Base-by-base conservation (phyloP, 2,329 filamentous ascomycete species). In the Dothideomycetes sp. region DNA sequence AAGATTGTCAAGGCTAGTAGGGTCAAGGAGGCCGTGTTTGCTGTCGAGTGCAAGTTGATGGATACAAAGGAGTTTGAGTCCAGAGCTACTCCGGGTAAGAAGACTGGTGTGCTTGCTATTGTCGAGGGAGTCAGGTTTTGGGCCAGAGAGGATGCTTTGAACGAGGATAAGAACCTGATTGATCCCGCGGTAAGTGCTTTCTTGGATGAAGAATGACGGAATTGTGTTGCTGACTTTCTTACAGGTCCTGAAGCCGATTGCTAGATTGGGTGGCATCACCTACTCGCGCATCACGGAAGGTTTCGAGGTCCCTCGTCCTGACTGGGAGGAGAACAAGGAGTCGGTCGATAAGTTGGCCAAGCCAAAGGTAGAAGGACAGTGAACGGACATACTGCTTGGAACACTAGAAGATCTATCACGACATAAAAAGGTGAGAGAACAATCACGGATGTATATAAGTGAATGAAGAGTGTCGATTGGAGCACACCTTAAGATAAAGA, bases 111-210 rank as follows among this genome's bases (percentile, higher is more conserved):
- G 4, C 55, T 94, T 47, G 82, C 75, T 2, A 73, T 94, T 23
- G 69, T 95, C 10, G 86, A 95, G 64, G 89, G 86, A 0, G 79
- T 83, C 23, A 71, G 80, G 19, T 94, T 95, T 57, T 95, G 88
- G 86, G 86, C 80, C 2, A 67, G 88, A 39, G 85, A 93, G 58
- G 89, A 95, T 63, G 87, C 87, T 2, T 67, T 94, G 46, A 84
- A 94, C 52, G 76, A 84, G 56, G 80, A 86, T 7, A 73, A 69
- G 54, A 85, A 78, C 49, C 53, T 84, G 29, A 69, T 96, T 43
- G 83, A 93, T 59, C 76, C 84, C 9, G 72, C 65, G 38, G 76
- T 80, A 57, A 64, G 73, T 64, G 1, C 45, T 54, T 46, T 54
- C 16, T 49, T 22, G 16, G 8, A 29, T 37, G 34, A 24, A 25